Evolutionary conservation across 352 stramenopile genomes (phyloP), one percentile per base, ranked within the genome.

Genomic region (Globisporangium apiculatum): DNA sequence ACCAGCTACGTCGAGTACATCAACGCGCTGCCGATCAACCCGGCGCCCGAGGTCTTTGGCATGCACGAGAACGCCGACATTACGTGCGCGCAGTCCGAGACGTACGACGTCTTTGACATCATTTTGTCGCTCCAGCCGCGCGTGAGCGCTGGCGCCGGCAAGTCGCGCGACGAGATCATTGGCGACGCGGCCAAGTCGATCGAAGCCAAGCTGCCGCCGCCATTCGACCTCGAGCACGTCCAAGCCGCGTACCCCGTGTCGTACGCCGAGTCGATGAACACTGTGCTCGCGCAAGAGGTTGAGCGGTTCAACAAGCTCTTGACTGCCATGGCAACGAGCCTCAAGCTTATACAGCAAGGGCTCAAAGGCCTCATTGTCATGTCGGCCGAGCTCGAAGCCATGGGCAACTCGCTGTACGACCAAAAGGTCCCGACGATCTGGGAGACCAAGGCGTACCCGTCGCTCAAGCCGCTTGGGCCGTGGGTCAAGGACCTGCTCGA

Each of bases 251-350:
- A 97, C 66, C 94, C 94, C 0, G 86, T 98, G 7, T 65, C 75
- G 54, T 98, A 98, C 71, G 64, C 86, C 12, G 91, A 98, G 65
- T 97, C 87, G 3, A 98, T 98, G 93, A 98, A 98, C 74, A 98
- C 92, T 1, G 93, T 98, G 24, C 64, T 98, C 3, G 90, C 87
- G 3, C 86, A 95, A 47, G 86, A 95, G 53, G 79, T 90, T 1
- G 76, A 92, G 65, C 80, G 85, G 11, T 95, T 89, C 60, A 95
- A 95, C 61, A 83, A 84, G 38, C 69, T 95, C 15, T 64, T 95
- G 12, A 60, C 53, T 3, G 68, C 89, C 18, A 88, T 95, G 67
- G 60, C 73, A 12, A 72, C 73, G 7, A 88, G 80, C 37, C 73
- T 94, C 2, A 73, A 78, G 41, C 76, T 76, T 58, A 57, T 95